Evolutionary conservation across 352 stramenopile species (phyloP).

Genomic region (Globisporangium abappressorium): DNA sequence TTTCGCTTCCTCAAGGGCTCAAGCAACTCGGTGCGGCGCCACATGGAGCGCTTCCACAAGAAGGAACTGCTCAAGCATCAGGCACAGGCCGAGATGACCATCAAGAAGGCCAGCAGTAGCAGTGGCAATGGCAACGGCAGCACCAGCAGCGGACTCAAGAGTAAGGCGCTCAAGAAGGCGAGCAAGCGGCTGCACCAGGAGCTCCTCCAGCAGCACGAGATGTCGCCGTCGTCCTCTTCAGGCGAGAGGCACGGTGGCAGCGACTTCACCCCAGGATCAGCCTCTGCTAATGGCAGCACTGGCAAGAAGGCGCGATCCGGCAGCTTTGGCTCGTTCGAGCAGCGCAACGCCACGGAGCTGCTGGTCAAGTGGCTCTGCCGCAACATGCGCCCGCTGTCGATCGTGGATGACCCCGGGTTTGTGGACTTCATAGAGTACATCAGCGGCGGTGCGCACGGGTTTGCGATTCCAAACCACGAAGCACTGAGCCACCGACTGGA

Average conservation of each 20-base stretch:
- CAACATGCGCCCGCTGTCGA: constrained; percentile 30
- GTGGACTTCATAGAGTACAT: constrained; percentile 28
- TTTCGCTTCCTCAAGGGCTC: constrained; percentile 58
- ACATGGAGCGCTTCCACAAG: constrained; percentile 58
- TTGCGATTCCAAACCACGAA: constrained; percentile 25
- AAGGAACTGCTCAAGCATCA: constrained; percentile 37
- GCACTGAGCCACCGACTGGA: constrained; percentile 31
- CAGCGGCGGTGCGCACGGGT: constrained; percentile 7
- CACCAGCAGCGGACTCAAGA: neutral
- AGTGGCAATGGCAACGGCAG: neutral
- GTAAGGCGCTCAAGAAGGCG: constrained; percentile 9
- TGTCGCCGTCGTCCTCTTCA: constrained; percentile 4
- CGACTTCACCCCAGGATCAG: neutral
- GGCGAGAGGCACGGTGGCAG: neutral
- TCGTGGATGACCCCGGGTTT: constrained; percentile 34
- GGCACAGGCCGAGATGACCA: constrained; percentile 18
- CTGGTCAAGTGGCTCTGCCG: constrained; percentile 39
- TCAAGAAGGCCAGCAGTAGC: neutral
- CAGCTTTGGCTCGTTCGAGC: constrained; percentile 16
- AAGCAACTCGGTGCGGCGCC: constrained; percentile 52
- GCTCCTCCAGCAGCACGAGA: neutral
- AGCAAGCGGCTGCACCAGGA: constrained; percentile 12
- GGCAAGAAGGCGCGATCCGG: constrained; percentile 17
- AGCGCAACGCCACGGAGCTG: constrained; percentile 31
- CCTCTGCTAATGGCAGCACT: neutral